Percentiles rank a stretch among this genome's conserved stretches.
phyloP scores from a whole-genome alignment of 148 eudicot species.

The Arctostaphylos glauca region DNA sequence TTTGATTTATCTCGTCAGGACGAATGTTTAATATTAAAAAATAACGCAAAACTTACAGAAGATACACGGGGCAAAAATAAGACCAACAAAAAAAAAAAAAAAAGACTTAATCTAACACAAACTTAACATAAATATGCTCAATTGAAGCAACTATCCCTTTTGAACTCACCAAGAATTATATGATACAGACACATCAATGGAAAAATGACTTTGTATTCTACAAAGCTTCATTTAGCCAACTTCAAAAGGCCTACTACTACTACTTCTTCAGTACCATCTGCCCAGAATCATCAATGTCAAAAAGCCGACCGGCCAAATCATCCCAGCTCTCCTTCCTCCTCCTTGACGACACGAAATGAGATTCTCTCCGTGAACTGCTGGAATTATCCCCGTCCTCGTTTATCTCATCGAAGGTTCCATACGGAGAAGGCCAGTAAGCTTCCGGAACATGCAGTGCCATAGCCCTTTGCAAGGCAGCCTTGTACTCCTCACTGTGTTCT shows the following conservation, averaged over 20 bases:
- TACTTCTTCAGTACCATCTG: constrained; percentile 39
- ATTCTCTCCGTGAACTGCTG: constrained; percentile 27
- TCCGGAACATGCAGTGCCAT: constrained; percentile 62
- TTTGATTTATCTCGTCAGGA: no score
- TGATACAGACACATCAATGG: not conserved
- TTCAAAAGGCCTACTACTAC: not conserved
- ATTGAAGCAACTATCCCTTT: not conserved
- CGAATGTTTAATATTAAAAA: no score
- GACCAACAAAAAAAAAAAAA: no score
- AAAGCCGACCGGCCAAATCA: constrained; percentile 45
- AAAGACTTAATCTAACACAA: no score
- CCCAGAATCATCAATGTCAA: constrained; percentile 63
- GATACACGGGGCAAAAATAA: no score
- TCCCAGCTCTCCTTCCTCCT: constrained; percentile 63
- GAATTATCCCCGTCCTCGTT: constrained; percentile 36
- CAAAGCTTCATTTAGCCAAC: constrained; percentile 4
- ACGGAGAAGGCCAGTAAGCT: constrained; percentile 55
- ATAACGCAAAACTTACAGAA: no score
- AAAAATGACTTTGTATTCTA: constrained; percentile 3
- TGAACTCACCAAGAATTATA: not conserved
- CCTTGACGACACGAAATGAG: constrained; percentile 30
- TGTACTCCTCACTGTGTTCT: constrained; percentile 71
- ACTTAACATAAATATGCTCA: not conserved
- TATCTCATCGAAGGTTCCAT: constrained; percentile 67
- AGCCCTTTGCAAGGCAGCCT: constrained; percentile 69